Conservation (phyloP, 257 asterid species). For the Nicotiana otophora region DNA sequence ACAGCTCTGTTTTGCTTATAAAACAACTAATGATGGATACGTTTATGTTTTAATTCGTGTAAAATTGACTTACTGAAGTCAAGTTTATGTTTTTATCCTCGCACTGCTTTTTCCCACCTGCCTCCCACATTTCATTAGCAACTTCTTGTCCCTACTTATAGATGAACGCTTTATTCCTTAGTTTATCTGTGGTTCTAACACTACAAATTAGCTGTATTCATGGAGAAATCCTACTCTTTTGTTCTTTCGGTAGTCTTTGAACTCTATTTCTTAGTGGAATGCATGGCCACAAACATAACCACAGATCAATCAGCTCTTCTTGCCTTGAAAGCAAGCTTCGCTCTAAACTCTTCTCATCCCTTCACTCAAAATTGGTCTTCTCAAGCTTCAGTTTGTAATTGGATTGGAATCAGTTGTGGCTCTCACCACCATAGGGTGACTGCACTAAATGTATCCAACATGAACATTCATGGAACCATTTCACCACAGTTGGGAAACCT, state of each 20-base stretch:
- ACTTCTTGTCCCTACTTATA: too few species aligned
- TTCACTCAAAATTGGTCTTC: background rate
- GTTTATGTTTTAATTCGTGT: background rate
- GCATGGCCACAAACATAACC: background rate
- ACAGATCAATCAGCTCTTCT: background rate
- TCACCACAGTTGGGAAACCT: slow-evolving; percentile 15
- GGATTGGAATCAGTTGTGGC: slow-evolving; percentile 9
- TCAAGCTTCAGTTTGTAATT: background rate
- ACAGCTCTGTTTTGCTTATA: background rate
- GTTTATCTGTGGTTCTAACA: too few species aligned
- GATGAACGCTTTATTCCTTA: too few species aligned
- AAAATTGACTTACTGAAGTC: background rate
- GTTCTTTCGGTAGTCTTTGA: too few species aligned
- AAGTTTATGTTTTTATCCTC: background rate
- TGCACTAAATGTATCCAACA: background rate
- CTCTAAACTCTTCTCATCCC: background rate
- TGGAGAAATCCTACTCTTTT: too few species aligned
- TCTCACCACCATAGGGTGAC: background rate
- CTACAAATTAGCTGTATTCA: too few species aligned
- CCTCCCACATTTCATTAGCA: too few species aligned
- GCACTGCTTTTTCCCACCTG: background rate
- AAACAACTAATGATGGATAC: background rate
- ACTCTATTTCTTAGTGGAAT: background rate
- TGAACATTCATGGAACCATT: background rate
- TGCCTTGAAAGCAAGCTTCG: background rate